Evolutionary conservation across 176 grass and related monocot genomes (phyloP).

Genomic region (Neostapfia colusana): DNA sequence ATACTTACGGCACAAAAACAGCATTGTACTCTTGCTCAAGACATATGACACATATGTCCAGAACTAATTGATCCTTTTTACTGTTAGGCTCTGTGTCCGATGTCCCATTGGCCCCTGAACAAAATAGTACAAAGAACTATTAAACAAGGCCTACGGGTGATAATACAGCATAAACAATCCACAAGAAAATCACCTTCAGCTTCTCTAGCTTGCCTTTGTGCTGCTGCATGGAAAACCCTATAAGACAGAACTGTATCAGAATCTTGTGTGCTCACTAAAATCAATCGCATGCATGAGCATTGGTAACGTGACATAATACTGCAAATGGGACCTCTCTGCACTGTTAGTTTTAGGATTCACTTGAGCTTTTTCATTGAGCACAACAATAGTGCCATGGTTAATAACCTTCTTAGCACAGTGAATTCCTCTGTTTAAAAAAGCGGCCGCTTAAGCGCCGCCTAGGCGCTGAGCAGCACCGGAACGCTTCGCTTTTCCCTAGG

Average conservation of each 20-base stretch:
- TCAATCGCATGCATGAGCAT: background rate
- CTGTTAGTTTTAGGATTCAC: slow-evolving; percentile 1
- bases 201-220: slow-evolving; percentile 74
- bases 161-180: slow-evolving; percentile 23
- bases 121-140: slow-evolving; percentile 37
- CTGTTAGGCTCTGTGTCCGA: slow-evolving; percentile 49
- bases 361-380: background rate
- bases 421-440: too few relatives aligned
- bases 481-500: too few relatives aligned
- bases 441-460: too few relatives aligned
- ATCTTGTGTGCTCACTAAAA: slow-evolving; percentile 20
- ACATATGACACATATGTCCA: slow-evolving; percentile 98
- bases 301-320: background rate
- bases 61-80: slow-evolving; percentile 67
- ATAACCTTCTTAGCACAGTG: background rate
- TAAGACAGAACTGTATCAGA: slow-evolving; percentile 29
- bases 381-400: background rate
- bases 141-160: slow-evolving; percentile 17
- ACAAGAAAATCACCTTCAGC: slow-evolving; percentile 77
- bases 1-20: slow-evolving; percentile 99
- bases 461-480: too few relatives aligned
- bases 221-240: slow-evolving; percentile 87
- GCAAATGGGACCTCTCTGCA: background rate
- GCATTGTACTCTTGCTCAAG: slow-evolving; percentile 99
- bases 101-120: slow-evolving; percentile 49